A percentile compares a stretch with the other conserved stretches of the same genome.
phyloP scores from a whole-genome alignment of 257 asterid genomes.

The Solanum ossicruentum region DNA sequence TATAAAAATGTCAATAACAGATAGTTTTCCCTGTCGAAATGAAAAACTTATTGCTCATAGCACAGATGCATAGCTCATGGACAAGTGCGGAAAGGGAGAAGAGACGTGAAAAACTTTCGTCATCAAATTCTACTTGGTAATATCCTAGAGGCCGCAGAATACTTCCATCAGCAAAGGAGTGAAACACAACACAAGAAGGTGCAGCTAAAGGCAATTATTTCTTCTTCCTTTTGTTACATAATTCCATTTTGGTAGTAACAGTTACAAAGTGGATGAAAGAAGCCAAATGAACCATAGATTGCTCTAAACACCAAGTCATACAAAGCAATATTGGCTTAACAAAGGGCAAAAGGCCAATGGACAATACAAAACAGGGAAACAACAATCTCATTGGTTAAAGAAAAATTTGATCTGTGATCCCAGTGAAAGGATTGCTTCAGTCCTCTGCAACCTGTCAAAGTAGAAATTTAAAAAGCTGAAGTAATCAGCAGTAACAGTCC shows the following conservation, averaged over 20 bases:
- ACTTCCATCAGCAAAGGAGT: neutral
- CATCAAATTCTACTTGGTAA: neutral
- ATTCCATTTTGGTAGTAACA: neutral
- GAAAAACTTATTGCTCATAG: neutral
- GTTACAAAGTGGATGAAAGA: neutral
- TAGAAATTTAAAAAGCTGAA: neutral
- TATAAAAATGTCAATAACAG: neutral
- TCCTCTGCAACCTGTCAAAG: slow-evolving; percentile 30
- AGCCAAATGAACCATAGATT: neutral
- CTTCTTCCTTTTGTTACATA: neutral
- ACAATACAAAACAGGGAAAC: neutral
- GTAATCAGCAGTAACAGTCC: neutral
- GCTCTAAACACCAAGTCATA: neutral
- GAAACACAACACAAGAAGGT: neutral
- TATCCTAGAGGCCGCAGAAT: neutral
- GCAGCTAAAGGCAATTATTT: neutral
- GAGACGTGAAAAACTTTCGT: neutral
- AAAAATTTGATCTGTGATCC: neutral
- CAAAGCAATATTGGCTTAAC: neutral
- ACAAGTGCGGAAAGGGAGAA: neutral
- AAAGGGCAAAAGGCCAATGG: neutral
- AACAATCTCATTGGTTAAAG: neutral
- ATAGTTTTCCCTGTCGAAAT: neutral
- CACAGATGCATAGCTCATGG: neutral
- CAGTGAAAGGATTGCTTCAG: slow-evolving; percentile 5